phyloP scores from a whole-genome alignment of 768 basidiomycete genomes.

The Suillus alpinus region DNA sequence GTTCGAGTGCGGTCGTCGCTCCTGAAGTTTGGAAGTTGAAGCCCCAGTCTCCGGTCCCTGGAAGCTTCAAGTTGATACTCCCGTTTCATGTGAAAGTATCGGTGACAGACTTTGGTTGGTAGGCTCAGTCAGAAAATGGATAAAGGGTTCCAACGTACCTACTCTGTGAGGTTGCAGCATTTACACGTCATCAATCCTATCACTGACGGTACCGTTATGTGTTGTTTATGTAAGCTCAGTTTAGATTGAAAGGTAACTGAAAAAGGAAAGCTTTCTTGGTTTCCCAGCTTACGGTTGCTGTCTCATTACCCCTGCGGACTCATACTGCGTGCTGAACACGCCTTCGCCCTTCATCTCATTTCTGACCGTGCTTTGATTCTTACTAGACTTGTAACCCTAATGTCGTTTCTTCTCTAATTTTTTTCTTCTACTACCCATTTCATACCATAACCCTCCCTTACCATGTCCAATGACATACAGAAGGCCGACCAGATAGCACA shows the following conservation, averaged over 20 bases:
- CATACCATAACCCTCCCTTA: constrained; percentile 17
- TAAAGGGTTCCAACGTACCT: too few relatives aligned
- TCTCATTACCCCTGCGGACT: constrained; percentile 5
- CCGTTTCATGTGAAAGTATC: background rate
- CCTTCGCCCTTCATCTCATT: background rate
- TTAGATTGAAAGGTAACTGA: background rate
- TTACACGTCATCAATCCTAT: background rate
- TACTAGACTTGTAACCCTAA: constrained; percentile 28
- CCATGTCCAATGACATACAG: constrained; percentile 52
- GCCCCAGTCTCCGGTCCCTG: background rate
- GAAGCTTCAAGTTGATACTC: background rate
- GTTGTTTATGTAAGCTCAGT: background rate
- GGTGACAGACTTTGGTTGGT: too few relatives aligned
- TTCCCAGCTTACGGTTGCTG: constrained; percentile 5
- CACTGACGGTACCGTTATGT: too few relatives aligned
- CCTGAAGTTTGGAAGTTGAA: background rate
- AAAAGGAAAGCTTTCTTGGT: constrained; percentile 2
- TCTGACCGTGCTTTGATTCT: background rate
- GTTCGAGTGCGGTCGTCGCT: background rate
- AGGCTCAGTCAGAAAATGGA: too few relatives aligned
- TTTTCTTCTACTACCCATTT: constrained; percentile 24
- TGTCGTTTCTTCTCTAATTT: constrained; percentile 27
- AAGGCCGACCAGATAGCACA: constrained; percentile 87
- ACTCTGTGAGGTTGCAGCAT: too few relatives aligned
- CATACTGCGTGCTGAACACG: constrained; percentile 5